phyloP scores from a whole-genome alignment of 225 moss, liverwort and hornwort species.

The Marchantia paleacea region DNA sequence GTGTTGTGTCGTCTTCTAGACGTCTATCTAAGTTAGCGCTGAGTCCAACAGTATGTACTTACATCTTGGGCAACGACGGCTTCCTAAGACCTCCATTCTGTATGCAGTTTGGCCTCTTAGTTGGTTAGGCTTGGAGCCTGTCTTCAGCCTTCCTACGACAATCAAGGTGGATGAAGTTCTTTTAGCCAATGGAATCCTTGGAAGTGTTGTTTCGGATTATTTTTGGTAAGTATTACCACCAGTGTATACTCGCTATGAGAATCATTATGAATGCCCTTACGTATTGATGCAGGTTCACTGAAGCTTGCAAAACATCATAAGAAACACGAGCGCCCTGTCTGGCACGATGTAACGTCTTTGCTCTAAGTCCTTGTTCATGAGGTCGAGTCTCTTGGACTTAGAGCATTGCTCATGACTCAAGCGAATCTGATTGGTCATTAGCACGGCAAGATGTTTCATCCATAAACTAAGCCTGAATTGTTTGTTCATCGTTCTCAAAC shows the following conservation, averaged over 20 bases:
- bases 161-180: slow-evolving; percentile 84
- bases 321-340: not conserved
- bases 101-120: slow-evolving; percentile 80
- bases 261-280: not conserved
- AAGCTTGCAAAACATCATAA: too few species aligned
- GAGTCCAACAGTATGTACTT: not conserved
- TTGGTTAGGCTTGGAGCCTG: slow-evolving; percentile 68
- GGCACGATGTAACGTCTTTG: not conserved
- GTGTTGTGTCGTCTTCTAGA: not conserved
- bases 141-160: slow-evolving; percentile 74
- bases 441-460: not conserved
- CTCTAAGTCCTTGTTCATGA: not conserved
- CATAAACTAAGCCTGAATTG: not conserved
- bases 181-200: slow-evolving; percentile 76
- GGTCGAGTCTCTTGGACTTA: not conserved
- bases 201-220: slow-evolving; percentile 95
- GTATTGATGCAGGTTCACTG: not conserved
- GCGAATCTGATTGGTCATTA: not conserved
- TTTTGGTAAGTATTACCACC: slow-evolving; percentile 59
- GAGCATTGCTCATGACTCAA: not conserved
- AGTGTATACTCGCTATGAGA: not conserved
- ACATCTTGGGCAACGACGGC: not conserved
- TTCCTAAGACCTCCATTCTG: not conserved
- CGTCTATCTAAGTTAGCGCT: not conserved
- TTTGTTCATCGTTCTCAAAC: not conserved